These are phyloP conservation scores for Leccinum pachyderme DNA, from an alignment of 1,284 basidiomycete genomes.

Conservation along the genomic window DNA sequence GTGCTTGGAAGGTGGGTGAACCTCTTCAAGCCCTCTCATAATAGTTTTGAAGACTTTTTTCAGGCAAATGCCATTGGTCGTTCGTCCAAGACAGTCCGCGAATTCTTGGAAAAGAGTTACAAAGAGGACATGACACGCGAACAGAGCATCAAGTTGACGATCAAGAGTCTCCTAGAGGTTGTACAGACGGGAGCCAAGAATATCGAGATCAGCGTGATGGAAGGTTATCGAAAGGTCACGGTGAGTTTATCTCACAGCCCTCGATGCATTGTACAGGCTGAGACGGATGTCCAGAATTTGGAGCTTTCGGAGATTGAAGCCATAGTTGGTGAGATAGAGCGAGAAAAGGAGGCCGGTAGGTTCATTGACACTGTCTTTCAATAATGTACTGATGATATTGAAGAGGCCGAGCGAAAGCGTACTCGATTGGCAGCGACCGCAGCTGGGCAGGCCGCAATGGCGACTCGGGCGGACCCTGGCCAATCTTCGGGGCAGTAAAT, in stretches of 20 bases:
- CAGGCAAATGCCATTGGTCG: slow-evolving; percentile 97
- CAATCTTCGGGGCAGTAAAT: slow-evolving; percentile 39
- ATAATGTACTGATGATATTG: slow-evolving; percentile 74
- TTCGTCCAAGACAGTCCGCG: slow-evolving; percentile 96
- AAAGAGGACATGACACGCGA: slow-evolving; percentile 87
- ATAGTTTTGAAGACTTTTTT: slow-evolving; percentile 1
- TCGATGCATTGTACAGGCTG: slow-evolving; percentile 2
- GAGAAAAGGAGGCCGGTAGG: slow-evolving; percentile 91
- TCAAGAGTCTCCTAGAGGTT: slow-evolving; percentile 96
- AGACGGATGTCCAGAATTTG: slow-evolving; percentile 58
- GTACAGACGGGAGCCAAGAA: slow-evolving; percentile 99
- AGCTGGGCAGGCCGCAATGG: slow-evolving; percentile 84
- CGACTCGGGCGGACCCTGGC: slow-evolving; percentile 49
- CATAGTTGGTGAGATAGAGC: slow-evolving; percentile 89
- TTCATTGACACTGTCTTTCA: slow-evolving; percentile 41
- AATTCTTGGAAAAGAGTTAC: slow-evolving; percentile 99
- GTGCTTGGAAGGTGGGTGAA: slow-evolving; percentile 89
- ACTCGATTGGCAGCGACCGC: slow-evolving; percentile 64
- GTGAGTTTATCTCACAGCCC: slow-evolving; percentile 46
- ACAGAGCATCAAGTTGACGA: slow-evolving; percentile 91
- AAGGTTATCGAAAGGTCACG: slow-evolving; percentile 86
- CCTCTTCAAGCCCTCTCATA: background rate
- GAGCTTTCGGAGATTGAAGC: slow-evolving; percentile 85
- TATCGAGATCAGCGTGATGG: slow-evolving; percentile 97
- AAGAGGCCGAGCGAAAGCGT: slow-evolving; percentile 91